Base-by-base conservation (phyloP, 2,329 filamentous ascomycete genomes). In the Kalmusia sp. region DNA sequence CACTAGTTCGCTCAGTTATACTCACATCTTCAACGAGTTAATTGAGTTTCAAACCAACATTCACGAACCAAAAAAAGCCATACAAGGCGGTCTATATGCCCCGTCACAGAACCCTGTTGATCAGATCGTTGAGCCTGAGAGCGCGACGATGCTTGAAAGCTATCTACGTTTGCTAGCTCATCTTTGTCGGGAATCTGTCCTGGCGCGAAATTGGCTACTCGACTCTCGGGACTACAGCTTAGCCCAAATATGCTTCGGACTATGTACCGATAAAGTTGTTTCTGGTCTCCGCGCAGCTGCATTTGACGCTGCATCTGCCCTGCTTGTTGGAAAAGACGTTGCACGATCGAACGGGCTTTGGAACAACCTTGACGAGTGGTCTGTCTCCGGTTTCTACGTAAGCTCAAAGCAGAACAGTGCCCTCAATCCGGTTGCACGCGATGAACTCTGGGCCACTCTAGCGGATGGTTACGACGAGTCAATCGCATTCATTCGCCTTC, bases 71-170 rank as follows among this genome's bases (percentile, higher is more conserved):
- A 82, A 51, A 81, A 46, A 87, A 83, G 84, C 64, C 82, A 87
- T 55, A 73, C 82, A 49, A 82, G 83, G 40, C 88, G 91, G 70
- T 79, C 84, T 39, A 79, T 84, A 69, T 43, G 58, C 69, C 6
- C 62, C 67, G 25, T 55, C 69, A 31, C 70, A 67, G 52, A 72
- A 69, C 37, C 65, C 64, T 43, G 69, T 69, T n/a, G 75, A 75
- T 33, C 76, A 77, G 50, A 87, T 91, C 55, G 92, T 96, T 24
- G 93, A 97, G 69, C 91, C 92, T 3, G 96, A 99, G 73, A 96
- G 91, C 34, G 88, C 89, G n/a, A 90, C 96, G 76, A 97, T 99
- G 91, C 82, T 99, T 24, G 92, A 97, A 69, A 93, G 92, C 63
- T 98, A 98, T 71, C 81, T 99, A 47, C 87, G 93, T 25, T 82